These are phyloP conservation scores for Pseudocercospora fuligena DNA, from an alignment of 2,329 filamentous ascomycete species.

Conservation along the genomic window DNA sequence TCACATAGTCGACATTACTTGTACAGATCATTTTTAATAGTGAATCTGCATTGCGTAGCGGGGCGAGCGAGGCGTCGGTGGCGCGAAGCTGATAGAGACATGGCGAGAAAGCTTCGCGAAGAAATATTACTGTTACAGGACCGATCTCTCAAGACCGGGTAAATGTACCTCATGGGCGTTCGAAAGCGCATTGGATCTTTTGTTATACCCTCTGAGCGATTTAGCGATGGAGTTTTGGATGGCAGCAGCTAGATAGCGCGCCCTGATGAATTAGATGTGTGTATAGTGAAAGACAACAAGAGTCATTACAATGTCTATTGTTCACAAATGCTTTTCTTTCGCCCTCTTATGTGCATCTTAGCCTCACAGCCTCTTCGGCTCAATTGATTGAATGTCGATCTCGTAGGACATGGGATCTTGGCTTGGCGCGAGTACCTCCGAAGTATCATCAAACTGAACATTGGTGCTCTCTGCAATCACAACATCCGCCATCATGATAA, in stretches of 20 bases:
- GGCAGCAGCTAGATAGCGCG: slow-evolving; percentile 7
- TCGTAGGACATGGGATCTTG: background rate
- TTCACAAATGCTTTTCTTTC: background rate
- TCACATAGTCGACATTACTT: background rate
- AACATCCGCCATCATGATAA: slow-evolving; percentile 21
- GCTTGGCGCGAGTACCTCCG: background rate
- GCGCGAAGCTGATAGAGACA: background rate
- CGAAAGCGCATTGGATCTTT: slow-evolving; percentile 2
- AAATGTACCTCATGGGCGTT: background rate
- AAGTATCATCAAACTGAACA: background rate
- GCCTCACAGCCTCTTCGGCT: background rate
- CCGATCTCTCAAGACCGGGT: background rate
- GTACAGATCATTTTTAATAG: background rate
- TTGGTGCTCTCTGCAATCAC: slow-evolving; percentile 11
- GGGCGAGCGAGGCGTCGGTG: background rate
- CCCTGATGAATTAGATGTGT: background rate
- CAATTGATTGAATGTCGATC: background rate
- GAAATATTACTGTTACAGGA: background rate
- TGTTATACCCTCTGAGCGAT: slow-evolving; percentile 7
- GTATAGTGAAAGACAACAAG: background rate
- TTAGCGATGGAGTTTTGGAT: slow-evolving; percentile 8
- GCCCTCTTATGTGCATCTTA: background rate
- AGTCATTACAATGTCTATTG: background rate
- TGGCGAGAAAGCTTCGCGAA: background rate
- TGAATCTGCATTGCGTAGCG: background rate